These are phyloP conservation scores for Auricularia auricula-judae DNA, from an alignment of 768 basidiomycete genomes.

Conservation along the genomic window DNA sequence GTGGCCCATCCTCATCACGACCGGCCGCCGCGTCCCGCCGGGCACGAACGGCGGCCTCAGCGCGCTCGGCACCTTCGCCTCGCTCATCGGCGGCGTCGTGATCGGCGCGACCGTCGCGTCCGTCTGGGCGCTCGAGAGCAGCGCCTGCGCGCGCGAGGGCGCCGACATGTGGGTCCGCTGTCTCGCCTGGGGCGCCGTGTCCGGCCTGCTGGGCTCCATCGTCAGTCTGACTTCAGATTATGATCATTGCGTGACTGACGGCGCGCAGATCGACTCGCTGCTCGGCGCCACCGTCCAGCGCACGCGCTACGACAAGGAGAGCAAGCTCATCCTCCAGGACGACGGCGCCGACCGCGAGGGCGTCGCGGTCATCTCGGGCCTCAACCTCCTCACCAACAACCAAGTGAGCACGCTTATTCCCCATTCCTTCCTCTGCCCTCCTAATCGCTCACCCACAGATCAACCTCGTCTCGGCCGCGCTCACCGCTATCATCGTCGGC, in stretches of 20 bases:
- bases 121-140: constrained; percentile 52
- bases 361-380: constrained; percentile 44
- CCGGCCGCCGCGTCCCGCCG: constrained; percentile 59
- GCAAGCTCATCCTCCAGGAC: constrained; percentile 56
- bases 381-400: constrained; percentile 70
- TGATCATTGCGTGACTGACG: not conserved
- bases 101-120: constrained; percentile 55
- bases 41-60: constrained; percentile 91
- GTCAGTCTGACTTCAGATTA: constrained; percentile 28
- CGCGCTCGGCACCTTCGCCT: constrained; percentile 59
- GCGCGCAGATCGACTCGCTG: constrained; percentile 65
- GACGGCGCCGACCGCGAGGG: constrained; percentile 31
- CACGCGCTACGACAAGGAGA: constrained; percentile 56
- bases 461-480: constrained; percentile 33
- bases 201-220: constrained; percentile 72
- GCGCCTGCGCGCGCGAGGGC: constrained; percentile 29
- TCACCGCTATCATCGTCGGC: constrained; percentile 26
- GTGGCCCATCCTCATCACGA: constrained; percentile 70
- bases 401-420: constrained; percentile 38
- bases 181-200: constrained; percentile 48
- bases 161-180: constrained; percentile 26
- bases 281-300: constrained; percentile 81
- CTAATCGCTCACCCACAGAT: constrained; percentile 19
- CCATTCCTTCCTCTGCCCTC: not conserved
- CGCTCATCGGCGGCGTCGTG: constrained; percentile 56